These are phyloP conservation scores for Silene vulgaris DNA, from an alignment of 179 eudicot species.

Conservation along the genomic window DNA sequence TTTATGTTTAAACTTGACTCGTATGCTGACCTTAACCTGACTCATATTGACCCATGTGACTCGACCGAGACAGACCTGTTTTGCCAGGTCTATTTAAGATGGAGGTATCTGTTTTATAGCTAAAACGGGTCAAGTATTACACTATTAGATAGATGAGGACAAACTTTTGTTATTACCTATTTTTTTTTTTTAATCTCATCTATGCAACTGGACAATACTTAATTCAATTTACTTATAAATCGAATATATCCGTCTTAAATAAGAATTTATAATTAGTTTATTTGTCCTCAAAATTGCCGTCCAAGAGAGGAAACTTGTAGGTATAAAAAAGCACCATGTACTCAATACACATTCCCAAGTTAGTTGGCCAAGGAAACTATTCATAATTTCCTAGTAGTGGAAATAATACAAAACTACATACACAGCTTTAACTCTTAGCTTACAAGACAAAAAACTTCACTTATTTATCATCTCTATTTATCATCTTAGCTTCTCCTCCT, in stretches of 20 bases:
- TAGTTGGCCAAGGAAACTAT: constrained; percentile 23
- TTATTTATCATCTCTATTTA: not conserved
- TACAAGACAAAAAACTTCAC: not conserved
- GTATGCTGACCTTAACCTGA: no score
- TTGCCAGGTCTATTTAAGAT: no score
- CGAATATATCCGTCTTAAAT: not conserved
- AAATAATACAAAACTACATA: not conserved
- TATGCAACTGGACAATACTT: no score
- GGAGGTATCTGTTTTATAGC: no score
- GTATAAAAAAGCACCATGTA: constrained; percentile 13
- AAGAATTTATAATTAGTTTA: not conserved
- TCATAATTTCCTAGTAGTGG: not conserved
- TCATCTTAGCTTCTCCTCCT: not conserved
- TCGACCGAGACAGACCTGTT: no score
- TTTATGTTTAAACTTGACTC: no score
- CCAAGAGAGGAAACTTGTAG: constrained; percentile 20
- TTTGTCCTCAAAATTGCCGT: constrained; percentile 12
- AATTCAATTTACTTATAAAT: no score
- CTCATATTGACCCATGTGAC: no score
- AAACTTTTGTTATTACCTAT: no score
- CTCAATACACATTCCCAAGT: constrained; percentile 20
- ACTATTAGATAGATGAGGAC: no score
- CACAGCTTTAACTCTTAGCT: not conserved
- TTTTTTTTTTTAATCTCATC: no score
- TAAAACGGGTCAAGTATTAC: no score